A percentile compares a stretch with the other conserved stretches of the same genome.
phyloP scores from a whole-genome alignment of 129 eudicot species.

The Flaveria linearis region DNA sequence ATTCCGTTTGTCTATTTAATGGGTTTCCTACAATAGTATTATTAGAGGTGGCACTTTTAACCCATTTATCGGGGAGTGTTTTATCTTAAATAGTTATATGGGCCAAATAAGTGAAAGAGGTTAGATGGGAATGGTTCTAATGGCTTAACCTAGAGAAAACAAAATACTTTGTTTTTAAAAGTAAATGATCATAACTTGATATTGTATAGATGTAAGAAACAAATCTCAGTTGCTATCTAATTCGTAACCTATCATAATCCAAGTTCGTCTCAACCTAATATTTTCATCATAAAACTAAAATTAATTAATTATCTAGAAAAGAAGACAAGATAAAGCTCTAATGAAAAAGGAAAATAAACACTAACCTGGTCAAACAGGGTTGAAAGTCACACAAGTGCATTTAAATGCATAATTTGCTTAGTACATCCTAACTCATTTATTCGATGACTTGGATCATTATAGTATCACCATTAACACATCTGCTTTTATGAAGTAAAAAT shows the following conservation, averaged over 20 bases:
- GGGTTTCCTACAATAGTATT: background rate
- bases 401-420: background rate
- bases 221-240: background rate
- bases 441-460: background rate
- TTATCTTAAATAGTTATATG: background rate
- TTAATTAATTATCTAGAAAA: background rate
- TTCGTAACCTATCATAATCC: background rate
- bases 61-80: background rate
- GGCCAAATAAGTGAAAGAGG: background rate
- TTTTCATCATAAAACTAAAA: background rate
- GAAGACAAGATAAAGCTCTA: background rate
- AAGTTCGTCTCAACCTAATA: background rate
- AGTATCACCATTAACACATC: background rate
- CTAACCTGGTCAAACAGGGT: background rate
- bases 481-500: background rate
- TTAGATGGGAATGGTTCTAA: background rate
- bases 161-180: background rate
- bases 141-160: background rate
- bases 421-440: background rate
- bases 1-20: conserved; percentile 23
- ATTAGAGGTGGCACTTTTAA: background rate
- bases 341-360: background rate
- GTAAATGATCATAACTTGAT: background rate
- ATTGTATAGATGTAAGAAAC: background rate
- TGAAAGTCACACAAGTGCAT: background rate